A percentile compares a stretch with the other conserved stretches of the same genome.
Conservation (phyloP, 1,139 yeast genomes). For the Hyphopichia wangnamkhiaoensis region DNA sequence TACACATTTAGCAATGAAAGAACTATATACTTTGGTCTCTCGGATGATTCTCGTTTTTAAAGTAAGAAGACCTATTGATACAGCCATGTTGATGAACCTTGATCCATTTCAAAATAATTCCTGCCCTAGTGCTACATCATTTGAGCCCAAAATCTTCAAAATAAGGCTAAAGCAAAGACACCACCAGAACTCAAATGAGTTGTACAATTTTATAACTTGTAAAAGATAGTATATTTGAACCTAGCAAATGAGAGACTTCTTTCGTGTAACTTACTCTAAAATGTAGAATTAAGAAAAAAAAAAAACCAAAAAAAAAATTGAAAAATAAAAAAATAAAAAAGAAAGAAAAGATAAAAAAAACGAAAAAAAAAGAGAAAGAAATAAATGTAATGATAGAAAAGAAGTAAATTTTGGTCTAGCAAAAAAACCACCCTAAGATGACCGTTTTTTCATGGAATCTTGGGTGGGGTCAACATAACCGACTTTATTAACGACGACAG, state of each 20-base stretch:
- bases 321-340: too few species aligned
- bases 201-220: conserved; percentile 11
- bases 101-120: conserved; percentile 52
- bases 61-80: conserved; percentile 41
- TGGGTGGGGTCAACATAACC: conserved; percentile 57
- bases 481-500: conserved; percentile 64
- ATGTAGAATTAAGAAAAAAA: too few species aligned
- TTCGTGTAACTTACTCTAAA: too few species aligned
- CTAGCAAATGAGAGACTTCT: too few species aligned
- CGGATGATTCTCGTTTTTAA: conserved; percentile 35
- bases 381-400: too few species aligned
- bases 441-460: too few species aligned
- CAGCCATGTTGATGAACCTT: conserved; percentile 33
- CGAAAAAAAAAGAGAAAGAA: too few species aligned
- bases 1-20: conserved; percentile 58
- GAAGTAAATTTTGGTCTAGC: too few species aligned
- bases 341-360: too few species aligned
- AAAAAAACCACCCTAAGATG: too few species aligned
- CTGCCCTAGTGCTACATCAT: conserved; percentile 56
- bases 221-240: not conserved
- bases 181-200: conserved; percentile 20
- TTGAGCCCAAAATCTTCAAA: conserved; percentile 54
- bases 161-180: conserved; percentile 29
- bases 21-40: conserved; percentile 49
- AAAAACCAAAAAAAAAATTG: too few species aligned